phyloP scores from a whole-genome alignment of 2,329 filamentous ascomycete species.

The Aspergillus felis region DNA sequence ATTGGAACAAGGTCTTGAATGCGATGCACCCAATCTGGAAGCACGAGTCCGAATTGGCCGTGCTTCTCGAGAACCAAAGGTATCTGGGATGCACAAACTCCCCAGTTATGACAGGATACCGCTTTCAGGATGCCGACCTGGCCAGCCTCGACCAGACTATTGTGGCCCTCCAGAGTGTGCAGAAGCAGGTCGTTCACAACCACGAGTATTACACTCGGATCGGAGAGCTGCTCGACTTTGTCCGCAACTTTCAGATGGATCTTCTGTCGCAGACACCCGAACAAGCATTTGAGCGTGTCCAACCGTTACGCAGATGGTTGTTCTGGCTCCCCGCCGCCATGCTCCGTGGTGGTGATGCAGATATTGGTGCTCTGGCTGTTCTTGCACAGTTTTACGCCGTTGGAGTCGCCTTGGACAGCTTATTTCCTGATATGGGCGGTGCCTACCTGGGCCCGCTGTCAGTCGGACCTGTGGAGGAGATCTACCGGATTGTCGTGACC shows the following conservation, averaged over 20 bases:
- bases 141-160: conserved; percentile 64
- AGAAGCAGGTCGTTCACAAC: conserved; percentile 64
- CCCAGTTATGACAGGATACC: conserved; percentile 31
- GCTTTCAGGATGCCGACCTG: conserved; percentile 60
- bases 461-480: conserved; percentile 78
- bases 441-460: conserved; percentile 82
- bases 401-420: conserved; percentile 79
- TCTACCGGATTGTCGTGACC: conserved; percentile 68
- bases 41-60: conserved; percentile 67
- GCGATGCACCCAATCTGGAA: conserved; percentile 85
- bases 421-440: conserved; percentile 87
- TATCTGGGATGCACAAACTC: conserved; percentile 33
- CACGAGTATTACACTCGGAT: conserved; percentile 67
- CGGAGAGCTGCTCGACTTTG: conserved; percentile 66
- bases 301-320: conserved; percentile 84
- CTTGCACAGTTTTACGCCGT: conserved; percentile 90
- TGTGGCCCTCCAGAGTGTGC: conserved; percentile 55
- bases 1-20: conserved; percentile 64
- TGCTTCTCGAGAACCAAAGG: conserved; percentile 40
- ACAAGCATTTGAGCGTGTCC: conserved; percentile 85
- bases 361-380: conserved; percentile 73
- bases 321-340: conserved; percentile 92
- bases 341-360: conserved; percentile 70
- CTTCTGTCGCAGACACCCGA: conserved; percentile 67
- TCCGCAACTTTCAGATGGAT: conserved; percentile 68